Evolutionary conservation across 2,329 filamentous ascomycete species (phyloP), one percentile per base, ranked within the genome.

Genomic region (Colletotrichum nymphaeae): DNA sequence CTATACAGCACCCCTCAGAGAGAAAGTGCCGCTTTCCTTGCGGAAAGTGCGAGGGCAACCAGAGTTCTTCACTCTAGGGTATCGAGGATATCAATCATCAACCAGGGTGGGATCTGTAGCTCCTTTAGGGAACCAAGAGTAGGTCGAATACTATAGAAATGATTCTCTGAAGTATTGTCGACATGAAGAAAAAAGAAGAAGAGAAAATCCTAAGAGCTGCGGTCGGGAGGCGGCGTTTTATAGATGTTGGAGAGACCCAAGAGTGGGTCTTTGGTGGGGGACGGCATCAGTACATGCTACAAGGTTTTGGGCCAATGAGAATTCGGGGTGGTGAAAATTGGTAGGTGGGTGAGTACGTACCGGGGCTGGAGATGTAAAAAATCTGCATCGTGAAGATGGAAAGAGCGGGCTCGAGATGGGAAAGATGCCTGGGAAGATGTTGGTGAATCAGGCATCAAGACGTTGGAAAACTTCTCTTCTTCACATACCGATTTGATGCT

Each of bases 131-230:
- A 96, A 93, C 92, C 94, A 93, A 97, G 94, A 94, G 91, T 89
- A 89, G 90, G 93, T 95, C 92, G 92, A 94, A 89, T 92, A 95
- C 95, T 98, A 95, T 95, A 97, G 93, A 97, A 97, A 94, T 94
- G 94, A 96, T 96, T 95, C 94, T 95, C 85, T 73, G 71, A 73
- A 73, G 71, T 73, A 73, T 73, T 73, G 71, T 73, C 71, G 71
- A 73, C 71, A 73, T 73, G 67, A 73, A 49, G 70, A 65, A 70
- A 73, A 46, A 69, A 70, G 66, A 42, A 63, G 24, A 24, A 64
- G 62, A 65, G 32, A 70, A 65, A 65, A 28, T 65, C 19, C 67
- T 19, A 70, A 73, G 65, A 70, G 12, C 19, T 30, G 63, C 63
- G 22, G 32, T 12, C 4, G 67, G 55, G 26, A 32, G 60, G 42